Evolutionary conservation across 306 rosid genomes (phyloP).

Genomic region (Vigna radiata): DNA sequence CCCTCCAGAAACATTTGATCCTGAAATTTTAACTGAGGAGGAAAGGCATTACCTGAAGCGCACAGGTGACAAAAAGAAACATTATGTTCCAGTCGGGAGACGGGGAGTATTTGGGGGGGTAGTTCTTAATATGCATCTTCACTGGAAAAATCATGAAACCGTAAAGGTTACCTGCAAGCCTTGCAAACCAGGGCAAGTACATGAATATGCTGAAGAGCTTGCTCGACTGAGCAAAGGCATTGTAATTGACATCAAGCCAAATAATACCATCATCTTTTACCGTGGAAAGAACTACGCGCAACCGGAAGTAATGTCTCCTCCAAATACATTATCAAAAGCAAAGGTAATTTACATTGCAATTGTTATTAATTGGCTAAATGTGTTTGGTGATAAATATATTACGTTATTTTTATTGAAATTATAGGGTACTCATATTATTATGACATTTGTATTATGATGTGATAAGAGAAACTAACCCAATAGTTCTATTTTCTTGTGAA

Average conservation of each 20-base stretch:
- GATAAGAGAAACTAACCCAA: neutral
- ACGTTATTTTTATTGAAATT: neutral
- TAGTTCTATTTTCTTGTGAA: slow-evolving; percentile 11
- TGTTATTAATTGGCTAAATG: slow-evolving; percentile 28
- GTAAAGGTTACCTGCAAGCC: slow-evolving; percentile 91
- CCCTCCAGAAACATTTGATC: slow-evolving; percentile 73
- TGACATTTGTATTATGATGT: slow-evolving; percentile 6
- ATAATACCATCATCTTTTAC: slow-evolving; percentile 69
- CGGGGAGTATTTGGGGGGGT: slow-evolving; percentile 96
- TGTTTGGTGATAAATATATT: neutral
- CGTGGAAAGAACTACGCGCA: slow-evolving; percentile 89
- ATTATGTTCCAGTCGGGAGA: slow-evolving; percentile 82
- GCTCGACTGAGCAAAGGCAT: slow-evolving; percentile 92
- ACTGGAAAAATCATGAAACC: slow-evolving; percentile 94
- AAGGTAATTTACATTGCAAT: slow-evolving; percentile 64
- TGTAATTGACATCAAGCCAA: slow-evolving; percentile 78
- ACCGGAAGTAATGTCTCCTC: slow-evolving; percentile 86
- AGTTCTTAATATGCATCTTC: slow-evolving; percentile 95
- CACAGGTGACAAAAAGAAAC: slow-evolving; percentile 89
- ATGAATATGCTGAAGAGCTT: slow-evolving; percentile 82
- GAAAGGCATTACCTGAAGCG: slow-evolving; percentile 94
- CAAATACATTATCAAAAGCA: slow-evolving; percentile 77
- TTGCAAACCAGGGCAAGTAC: slow-evolving; percentile 86
- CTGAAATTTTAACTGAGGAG: slow-evolving; percentile 89
- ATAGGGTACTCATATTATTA: slow-evolving; percentile 6